Conservation (phyloP, 2,329 filamentous ascomycete genomes). For the Colletotrichum graminicola region DNA sequence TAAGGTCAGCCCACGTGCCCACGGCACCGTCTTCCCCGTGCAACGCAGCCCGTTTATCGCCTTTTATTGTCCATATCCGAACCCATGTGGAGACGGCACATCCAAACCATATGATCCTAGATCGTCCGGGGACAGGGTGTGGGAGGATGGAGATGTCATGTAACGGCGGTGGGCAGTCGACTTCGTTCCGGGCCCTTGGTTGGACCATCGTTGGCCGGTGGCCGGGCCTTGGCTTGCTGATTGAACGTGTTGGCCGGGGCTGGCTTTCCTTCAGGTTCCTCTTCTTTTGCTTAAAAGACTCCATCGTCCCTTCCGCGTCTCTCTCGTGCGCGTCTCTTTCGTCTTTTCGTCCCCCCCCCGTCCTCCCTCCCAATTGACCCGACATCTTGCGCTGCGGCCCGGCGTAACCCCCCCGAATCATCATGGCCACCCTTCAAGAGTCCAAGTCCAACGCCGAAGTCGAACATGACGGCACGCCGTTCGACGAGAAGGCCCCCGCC, state of each 20-base stretch:
- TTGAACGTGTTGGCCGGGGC: background rate
- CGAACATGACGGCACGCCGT: conserved; percentile 35
- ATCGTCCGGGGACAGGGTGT: conserved; percentile 14
- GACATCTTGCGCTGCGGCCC: background rate
- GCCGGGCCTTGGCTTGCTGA: conserved; percentile 14
- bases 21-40: conserved; percentile 36
- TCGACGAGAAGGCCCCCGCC: conserved; percentile 27
- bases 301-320: conserved; percentile 11
- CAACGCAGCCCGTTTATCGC: conserved; percentile 20
- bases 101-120: conserved; percentile 20
- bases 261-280: background rate
- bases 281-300: conserved; percentile 14
- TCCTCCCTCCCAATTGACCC: background rate
- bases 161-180: conserved; percentile 24
- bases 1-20: conserved; percentile 26
- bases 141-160: conserved; percentile 30
- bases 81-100: conserved; percentile 21
- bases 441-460: conserved; percentile 29
- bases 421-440: conserved; percentile 34
- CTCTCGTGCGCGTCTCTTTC: background rate
- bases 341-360: background rate
- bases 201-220: conserved; percentile 19
- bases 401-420: background rate
- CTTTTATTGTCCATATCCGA: background rate
- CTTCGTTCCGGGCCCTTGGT: conserved; percentile 24